phyloP scores from a whole-genome alignment of 225 moss, liverwort and hornwort species.

The Thuidium tamariscinum region DNA sequence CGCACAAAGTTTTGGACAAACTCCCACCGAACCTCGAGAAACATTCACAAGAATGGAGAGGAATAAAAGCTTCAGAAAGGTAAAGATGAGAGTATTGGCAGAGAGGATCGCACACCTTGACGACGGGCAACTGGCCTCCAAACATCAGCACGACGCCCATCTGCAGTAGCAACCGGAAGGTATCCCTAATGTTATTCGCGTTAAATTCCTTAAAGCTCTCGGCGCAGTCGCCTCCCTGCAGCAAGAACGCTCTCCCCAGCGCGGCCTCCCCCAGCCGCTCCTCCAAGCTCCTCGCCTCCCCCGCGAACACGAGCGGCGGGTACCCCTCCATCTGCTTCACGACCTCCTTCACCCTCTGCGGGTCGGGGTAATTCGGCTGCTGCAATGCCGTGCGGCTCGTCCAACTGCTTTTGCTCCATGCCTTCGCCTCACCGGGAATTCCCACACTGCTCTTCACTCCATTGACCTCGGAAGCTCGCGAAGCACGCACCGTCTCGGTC shows the following conservation, averaged over 20 bases:
- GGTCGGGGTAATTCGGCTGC: constrained; percentile 38
- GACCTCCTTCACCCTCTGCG: constrained; percentile 11
- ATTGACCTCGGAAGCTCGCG: constrained; percentile 1
- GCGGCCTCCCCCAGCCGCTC: constrained; percentile 42
- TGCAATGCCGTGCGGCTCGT: constrained; percentile 26
- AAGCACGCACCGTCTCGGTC: neutral
- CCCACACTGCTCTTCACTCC: neutral
- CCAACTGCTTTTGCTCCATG: constrained; percentile 37
- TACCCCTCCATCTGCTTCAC: constrained; percentile 21
- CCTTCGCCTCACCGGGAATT: constrained; percentile 6
- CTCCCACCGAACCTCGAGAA: neutral
- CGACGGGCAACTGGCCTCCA: constrained; percentile 48
- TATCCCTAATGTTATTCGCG: constrained; percentile 49
- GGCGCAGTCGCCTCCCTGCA: constrained; percentile 56
- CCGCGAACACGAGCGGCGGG: constrained; percentile 51
- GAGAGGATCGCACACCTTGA: constrained; percentile 23
- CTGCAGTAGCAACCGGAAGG: constrained; percentile 42
- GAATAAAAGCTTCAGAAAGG: neutral
- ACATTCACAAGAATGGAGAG: neutral
- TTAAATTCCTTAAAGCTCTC: constrained; percentile 62
- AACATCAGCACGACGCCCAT: constrained; percentile 59
- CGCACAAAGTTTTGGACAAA: neutral
- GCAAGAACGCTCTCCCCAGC: constrained; percentile 30
- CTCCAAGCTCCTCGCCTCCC: constrained; percentile 42
- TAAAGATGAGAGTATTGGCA: too few relatives aligned